Evolutionary conservation across 805 yeast genomes (phyloP).

Genomic region (Candida koratica): DNA sequence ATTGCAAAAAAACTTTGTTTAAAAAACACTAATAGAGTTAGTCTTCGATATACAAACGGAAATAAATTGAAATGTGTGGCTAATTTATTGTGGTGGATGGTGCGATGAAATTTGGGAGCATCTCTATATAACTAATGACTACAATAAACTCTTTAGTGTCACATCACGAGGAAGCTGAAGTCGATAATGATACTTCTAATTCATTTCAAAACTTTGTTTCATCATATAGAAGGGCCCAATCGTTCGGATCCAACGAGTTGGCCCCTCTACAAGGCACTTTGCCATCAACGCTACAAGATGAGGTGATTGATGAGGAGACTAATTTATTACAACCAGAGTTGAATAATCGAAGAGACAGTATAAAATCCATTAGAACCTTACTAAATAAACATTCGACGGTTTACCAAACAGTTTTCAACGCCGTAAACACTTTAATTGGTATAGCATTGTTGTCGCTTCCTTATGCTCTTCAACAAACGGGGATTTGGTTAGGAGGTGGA

Average conservation of each 20-base stretch:
- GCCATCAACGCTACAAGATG: no score
- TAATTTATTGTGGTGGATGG: no score
- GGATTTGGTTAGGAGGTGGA: constrained; percentile 55
- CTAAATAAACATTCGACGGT: constrained; percentile 47
- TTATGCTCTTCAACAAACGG: constrained; percentile 61
- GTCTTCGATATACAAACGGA: no score
- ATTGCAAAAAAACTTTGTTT: no score
- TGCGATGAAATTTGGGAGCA: no score
- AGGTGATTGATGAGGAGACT: constrained; percentile 14
- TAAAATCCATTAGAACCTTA: constrained; percentile 11
- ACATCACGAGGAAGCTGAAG: constrained; percentile 18
- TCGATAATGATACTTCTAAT: constrained; percentile 16
- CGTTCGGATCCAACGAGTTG: constrained; percentile 21
- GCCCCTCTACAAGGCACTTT: constrained; percentile 10
- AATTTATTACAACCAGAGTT: constrained; percentile 8
- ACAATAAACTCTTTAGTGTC: no score
- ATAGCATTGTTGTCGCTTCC: constrained; percentile 74
- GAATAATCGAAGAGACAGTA: constrained; percentile 10
- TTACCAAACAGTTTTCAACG: constrained; percentile 64
- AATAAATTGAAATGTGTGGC: no score
- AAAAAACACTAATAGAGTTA: no score
- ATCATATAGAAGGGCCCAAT: constrained; percentile 36
- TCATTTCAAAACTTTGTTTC: constrained; percentile 39
- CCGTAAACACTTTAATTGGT: constrained; percentile 71
- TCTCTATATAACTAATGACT: background rate